Evolutionary conservation across 1,284 basidiomycete genomes (phyloP), one percentile per base, ranked within the genome.

Genomic region (Ustilago cynodontis): DNA sequence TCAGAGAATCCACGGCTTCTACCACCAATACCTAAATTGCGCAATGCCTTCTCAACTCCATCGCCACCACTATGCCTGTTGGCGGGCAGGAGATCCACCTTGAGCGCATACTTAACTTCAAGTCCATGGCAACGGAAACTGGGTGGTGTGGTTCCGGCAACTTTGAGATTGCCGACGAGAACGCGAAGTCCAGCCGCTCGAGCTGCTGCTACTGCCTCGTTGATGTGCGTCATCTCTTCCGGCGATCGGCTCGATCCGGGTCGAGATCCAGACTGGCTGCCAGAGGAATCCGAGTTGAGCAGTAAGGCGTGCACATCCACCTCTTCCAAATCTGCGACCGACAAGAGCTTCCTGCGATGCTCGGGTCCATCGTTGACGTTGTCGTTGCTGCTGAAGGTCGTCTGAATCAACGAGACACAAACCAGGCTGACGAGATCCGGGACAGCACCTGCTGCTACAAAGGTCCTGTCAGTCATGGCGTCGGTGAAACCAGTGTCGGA

Each of bases 91-190:
- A 83, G 66, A 56, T 83, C 82, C 35, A 83, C 67, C 65, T 83
- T 83, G 74, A 83, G 61, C 35, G 80, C 80, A 49, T 83, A 83
- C 62, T 82, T 82, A 65, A 83, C 76, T 64, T 83, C 82, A 29
- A 83, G 71, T 5, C 80, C 80, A 47, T 83, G 82, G 59, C 79
- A 79, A 16, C 82, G 62, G 64, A 83, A 83, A 35, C 69, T 69
- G 14, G 82, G 80, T 10, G 82, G 79, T 18, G 77, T 71, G 24
- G 65, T 67, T 20, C 69, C 70, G 7, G 65, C 59, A n/a, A 83
- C 65, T 49, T 75, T 77, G 37, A 83, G 50, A 45, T 71, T 66
- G 37, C 80, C 82, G 9, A 77, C 73, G 22, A 83, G 52, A 18
- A 82, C 77, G 18, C 82, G 71, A 7, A 83, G 65, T 3, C 82